Evolutionary conservation across 2,329 filamentous ascomycete genomes (phyloP), one percentile per base, ranked within the genome.

Genomic region (Calcarisporium arbuscula): DNA sequence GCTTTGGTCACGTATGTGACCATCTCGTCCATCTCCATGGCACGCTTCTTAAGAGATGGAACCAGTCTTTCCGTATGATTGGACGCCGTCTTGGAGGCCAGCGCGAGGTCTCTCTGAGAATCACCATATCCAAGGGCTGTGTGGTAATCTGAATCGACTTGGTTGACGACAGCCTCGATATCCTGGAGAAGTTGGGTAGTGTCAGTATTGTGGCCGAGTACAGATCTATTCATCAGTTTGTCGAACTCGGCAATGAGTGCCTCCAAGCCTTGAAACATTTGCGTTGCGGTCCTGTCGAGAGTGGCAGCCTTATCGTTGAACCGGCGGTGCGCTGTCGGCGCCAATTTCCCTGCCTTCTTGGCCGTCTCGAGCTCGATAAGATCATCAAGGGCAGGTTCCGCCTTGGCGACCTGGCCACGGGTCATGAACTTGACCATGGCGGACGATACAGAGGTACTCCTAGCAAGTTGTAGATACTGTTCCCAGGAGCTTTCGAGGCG

Each of bases 91-190:
- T 77, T 80, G 15, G 78, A 81, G 7, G 72, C 76, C 48, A 79
- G 76, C 2, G 70, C 63, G 12, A 80, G 51, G 43, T 78, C 77
- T 23, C 67, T 65, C 46, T 80, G 65, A 26, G 80, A 80, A 43
- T 77, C 76, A 2, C 77, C 67, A 43, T 88, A 80, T 6, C 74
- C 71, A 28, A 87, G 65, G 9, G 87, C 77, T 45, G 85, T 81
- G 46, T 88, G 82, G 52, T 87, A 85, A 58, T 96, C 92, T 6
- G 82, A 85, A 30, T 81, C 79, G 32, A 98, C 84, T 60, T 95
- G 95, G 49, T 80, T 87, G 33, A 81, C 80, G 36, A 96, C 71
- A 0, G 85, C 82, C 53, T 90, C 82, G 28, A 96, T 87, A 54
- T 96, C 92, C 41, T 87, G 75, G 32, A 92, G 67, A 6, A 95